Evolutionary conservation across 768 basidiomycete genomes (phyloP).

Genomic region (Psilocybe sp.): DNA sequence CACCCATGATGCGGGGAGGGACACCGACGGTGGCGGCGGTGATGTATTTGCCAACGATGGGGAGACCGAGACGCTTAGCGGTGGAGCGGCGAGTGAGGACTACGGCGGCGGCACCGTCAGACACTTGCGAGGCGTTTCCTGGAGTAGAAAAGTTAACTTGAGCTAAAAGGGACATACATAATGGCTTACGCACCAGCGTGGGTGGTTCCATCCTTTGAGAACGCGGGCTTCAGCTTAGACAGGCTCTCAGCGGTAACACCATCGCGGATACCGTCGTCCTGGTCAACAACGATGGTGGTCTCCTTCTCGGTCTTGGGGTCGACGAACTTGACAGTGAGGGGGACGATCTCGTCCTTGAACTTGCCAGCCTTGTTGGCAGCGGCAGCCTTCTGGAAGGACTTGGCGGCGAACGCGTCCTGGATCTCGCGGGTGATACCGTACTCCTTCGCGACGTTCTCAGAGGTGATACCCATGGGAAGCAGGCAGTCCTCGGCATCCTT

Average conservation of each 20-base stretch:
- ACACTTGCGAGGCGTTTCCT: conserved; percentile 85
- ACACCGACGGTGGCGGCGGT: conserved; percentile 71
- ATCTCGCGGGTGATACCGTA: conserved; percentile 67
- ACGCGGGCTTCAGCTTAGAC: conserved; percentile 83
- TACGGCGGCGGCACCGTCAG: conserved; percentile 92
- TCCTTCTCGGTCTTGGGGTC: conserved; percentile 76
- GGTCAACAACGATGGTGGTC: conserved; percentile 65
- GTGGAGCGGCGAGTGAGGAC: conserved; percentile 75
- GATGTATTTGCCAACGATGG: conserved; percentile 84
- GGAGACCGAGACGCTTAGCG: conserved; percentile 81
- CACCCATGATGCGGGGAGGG: conserved; percentile 86
- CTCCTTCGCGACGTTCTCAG: conserved; percentile 86
- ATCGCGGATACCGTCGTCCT: conserved; percentile 84
- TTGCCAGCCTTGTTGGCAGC: conserved; percentile 77
- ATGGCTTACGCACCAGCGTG: conserved; percentile 53
- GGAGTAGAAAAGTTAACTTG: neutral
- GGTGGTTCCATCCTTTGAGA: conserved; percentile 70
- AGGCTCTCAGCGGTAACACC: conserved; percentile 80
- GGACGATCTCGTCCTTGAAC: conserved; percentile 83
- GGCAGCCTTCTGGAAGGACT: conserved; percentile 82
- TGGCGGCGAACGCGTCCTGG: conserved; percentile 86
- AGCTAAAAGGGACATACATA: conserved; percentile 3
- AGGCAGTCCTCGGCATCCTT: conserved; percentile 78
- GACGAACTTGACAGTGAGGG: conserved; percentile 64
- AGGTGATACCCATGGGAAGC: conserved; percentile 90